A percentile compares a stretch with the other conserved stretches of the same genome.
phyloP scores from a whole-genome alignment of 768 basidiomycete species.

The Rhodotorula taiwanensis region DNA sequence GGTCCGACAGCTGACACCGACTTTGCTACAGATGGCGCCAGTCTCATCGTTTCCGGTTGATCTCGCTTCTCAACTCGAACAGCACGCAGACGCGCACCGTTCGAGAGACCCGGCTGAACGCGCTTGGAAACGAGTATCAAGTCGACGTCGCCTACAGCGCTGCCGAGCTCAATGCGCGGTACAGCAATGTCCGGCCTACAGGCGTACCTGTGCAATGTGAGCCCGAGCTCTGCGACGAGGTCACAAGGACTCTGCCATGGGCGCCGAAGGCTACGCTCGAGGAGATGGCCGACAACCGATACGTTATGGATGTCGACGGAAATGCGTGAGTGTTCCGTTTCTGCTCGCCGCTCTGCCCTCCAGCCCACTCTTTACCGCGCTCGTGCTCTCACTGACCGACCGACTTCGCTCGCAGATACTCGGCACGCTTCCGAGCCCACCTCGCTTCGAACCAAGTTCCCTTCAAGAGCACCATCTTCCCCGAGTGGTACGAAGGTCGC shows the following conservation, averaged over 20 bases:
- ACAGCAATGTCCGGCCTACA: constrained; percentile 8
- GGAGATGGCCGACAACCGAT: constrained; percentile 58
- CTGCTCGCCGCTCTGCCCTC: constrained; percentile 50
- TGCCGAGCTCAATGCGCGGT: constrained; percentile 6
- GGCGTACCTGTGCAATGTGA: constrained; percentile 10
- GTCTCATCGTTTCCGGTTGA: constrained; percentile 15
- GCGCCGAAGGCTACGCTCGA: constrained; percentile 1
- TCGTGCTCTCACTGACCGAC: constrained; percentile 20
- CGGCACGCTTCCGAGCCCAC: too few species aligned
- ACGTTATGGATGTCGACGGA: constrained; percentile 82
- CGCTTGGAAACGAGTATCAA: constrained; percentile 7
- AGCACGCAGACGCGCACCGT: background rate
- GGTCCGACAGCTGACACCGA: background rate
- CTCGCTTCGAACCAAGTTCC: constrained; percentile 31
- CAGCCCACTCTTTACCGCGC: background rate
- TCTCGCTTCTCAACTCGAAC: constrained; percentile 5
- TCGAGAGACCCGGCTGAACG: constrained; percentile 6
- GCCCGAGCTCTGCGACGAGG: constrained; percentile 14
- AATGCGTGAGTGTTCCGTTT: constrained; percentile 82
- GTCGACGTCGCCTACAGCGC: background rate
- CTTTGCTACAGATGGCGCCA: background rate
- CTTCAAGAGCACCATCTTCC: constrained; percentile 34
- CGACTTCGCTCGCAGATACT: too few species aligned
- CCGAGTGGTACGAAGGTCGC: constrained; percentile 60
- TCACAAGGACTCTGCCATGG: constrained; percentile 12